Evolutionary conservation across 257 asterid species (phyloP).

Genomic region (Fraxinus anomala): DNA sequence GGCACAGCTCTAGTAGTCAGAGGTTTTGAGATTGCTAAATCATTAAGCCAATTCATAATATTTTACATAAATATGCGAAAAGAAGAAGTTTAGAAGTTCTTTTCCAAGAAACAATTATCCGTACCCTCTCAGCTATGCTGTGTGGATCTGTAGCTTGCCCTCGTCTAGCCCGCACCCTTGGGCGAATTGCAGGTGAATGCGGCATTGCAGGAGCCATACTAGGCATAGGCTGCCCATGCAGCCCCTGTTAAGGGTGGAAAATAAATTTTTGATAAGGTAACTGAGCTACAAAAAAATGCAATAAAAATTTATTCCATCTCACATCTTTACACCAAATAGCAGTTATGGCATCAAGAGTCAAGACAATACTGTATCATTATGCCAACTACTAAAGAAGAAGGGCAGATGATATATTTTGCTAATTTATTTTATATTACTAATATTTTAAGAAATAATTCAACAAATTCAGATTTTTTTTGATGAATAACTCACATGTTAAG

Average conservation of each 20-base stretch:
- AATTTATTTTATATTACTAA: background rate
- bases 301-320: background rate
- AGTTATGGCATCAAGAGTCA: background rate
- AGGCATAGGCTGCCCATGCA: constrained; percentile 74
- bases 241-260: constrained; percentile 51
- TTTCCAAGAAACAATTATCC: constrained; percentile 9
- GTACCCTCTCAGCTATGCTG: constrained; percentile 99
- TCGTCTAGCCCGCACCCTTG: constrained; percentile 97
- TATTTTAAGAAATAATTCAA: background rate
- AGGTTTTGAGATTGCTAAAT: background rate
- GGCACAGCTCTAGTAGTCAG: background rate
- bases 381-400: background rate
- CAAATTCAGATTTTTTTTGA: background rate
- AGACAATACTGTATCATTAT: background rate
- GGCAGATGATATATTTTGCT: background rate
- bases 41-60: no score
- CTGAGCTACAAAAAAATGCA: constrained; percentile 12
- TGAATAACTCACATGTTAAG: background rate
- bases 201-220: constrained; percentile 60
- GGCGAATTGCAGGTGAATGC: constrained; percentile 84
- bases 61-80: background rate
- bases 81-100: constrained; percentile 3
- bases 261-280: constrained; percentile 8
- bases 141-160: constrained; percentile 99
- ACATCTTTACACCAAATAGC: constrained; percentile 3